Evolutionary conservation across 306 rosid species (phyloP).

Genomic region (Malus asiatica): DNA sequence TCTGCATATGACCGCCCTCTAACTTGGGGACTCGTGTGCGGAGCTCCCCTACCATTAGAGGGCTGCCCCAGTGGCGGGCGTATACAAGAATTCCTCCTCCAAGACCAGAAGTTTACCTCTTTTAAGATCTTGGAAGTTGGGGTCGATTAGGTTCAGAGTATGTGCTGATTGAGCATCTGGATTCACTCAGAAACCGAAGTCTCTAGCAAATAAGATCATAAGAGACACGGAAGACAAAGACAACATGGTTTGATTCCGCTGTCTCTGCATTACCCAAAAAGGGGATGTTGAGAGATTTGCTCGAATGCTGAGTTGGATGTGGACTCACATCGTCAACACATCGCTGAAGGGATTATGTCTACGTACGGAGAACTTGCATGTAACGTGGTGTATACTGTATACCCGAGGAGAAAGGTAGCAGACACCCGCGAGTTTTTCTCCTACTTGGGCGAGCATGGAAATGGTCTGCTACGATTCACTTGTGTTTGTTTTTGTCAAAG

Average conservation of each 20-base stretch:
- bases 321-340: neutral
- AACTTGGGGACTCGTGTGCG: too few relatives aligned
- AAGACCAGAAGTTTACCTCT: neutral
- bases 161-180: neutral
- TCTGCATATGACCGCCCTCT: neutral
- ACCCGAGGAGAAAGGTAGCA: neutral
- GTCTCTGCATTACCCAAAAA: neutral
- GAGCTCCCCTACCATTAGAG: neutral
- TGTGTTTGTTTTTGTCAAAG: neutral
- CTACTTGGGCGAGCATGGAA: neutral
- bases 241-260: conserved; percentile 1
- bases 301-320: neutral
- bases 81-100: neutral
- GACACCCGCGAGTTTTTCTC: neutral
- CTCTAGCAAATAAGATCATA: neutral
- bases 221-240: conserved; percentile 32
- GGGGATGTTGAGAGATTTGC: conserved; percentile 6
- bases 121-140: neutral
- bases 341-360: neutral
- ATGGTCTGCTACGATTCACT: neutral
- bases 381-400: neutral
- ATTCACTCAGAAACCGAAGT: neutral
- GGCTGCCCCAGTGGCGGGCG: neutral
- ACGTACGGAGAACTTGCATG: neutral
- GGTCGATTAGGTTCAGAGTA: neutral